Evolutionary conservation across 2,329 filamentous ascomycete species (phyloP), one percentile per base, ranked within the genome.

Genomic region (Raffaelea arxii): DNA sequence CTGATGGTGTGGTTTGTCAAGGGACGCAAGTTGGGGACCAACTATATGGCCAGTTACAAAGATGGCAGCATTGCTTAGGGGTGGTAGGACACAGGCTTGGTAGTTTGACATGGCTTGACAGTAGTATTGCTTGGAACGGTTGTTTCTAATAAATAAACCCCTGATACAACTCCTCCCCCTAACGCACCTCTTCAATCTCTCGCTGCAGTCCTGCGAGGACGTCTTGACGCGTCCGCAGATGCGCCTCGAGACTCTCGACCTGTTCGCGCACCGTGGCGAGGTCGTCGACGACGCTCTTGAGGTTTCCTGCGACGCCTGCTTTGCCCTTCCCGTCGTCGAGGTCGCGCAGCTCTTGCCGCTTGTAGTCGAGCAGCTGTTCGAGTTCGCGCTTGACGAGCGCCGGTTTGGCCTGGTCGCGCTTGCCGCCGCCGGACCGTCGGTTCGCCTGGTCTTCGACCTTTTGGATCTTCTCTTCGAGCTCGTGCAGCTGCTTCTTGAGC

Each of bases 281-380:
- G 65, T 98, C 92, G 32, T 94, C 90, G 48, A 78, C 71, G 37
- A 96, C 80, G 32, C 82, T 80, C 65, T 89, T 84, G 50, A 97
- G 63, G 51, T 77, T 78, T 52, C 82, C 78, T 0, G 87, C 89
- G 7, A 76, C 78, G 58, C 81, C 80, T 44, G 70, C 79, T 67
- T 75, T 82, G 52, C 77, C 81, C 46, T 78, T 75, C 25, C 84
- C 86, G 52, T 80, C 77, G 65, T 92, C 84, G 64, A 89, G 59
- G 43, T 85, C 89, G 55, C 79, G 74, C 62, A 91, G 71, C 69
- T 82, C 83, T 59, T 80, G 80, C 62, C 87, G 74, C 77, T 98
- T 98, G 65, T 94, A 97, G 60, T 98, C 92, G 38, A 98, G 72
- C 64, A 98, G 67, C 68, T 95, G 87, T 65, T 97, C 88, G 41